phyloP scores from a whole-genome alignment of 805 yeast species.

The Barnettozyma populi region DNA sequence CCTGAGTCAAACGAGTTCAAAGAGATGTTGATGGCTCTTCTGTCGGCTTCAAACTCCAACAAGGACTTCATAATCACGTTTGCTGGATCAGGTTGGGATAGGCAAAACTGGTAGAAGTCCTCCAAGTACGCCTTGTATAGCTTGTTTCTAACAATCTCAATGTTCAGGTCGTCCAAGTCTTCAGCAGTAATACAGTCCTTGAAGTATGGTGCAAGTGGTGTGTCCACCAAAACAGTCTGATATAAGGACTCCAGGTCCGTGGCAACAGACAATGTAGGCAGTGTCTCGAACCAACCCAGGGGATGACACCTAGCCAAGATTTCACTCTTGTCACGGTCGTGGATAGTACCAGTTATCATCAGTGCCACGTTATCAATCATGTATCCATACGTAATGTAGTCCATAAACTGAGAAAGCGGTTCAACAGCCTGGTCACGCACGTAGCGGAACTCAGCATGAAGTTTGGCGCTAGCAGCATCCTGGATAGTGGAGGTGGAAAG shows the following conservation, averaged over 20 bases:
- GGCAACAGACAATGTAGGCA: conserved; percentile 92
- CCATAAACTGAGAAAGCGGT: conserved; percentile 76
- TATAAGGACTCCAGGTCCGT: conserved; percentile 92
- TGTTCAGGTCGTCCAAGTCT: conserved; percentile 90
- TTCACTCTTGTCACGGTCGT: conserved; percentile 86
- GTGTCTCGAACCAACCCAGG: conserved; percentile 96
- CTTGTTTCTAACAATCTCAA: conserved; percentile 89
- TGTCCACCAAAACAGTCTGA: conserved; percentile 88
- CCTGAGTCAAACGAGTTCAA: conserved; percentile 86
- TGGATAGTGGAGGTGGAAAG: conserved; percentile 84
- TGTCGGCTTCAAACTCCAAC: conserved; percentile 89
- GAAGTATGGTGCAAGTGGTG: conserved; percentile 96
- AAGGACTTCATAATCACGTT: conserved; percentile 73
- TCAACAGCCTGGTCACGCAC: conserved; percentile 80
- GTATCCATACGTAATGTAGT: conserved; percentile 90
- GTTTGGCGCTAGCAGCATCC: conserved; percentile 64
- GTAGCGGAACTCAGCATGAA: conserved; percentile 81
- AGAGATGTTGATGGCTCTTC: conserved; percentile 87
- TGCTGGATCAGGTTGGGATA: conserved; percentile 66
- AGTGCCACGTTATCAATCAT: conserved; percentile 97
- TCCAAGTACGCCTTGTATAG: conserved; percentile 90
- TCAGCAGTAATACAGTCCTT: conserved; percentile 80
- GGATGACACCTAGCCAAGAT: conserved; percentile 92
- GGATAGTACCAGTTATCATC: conserved; percentile 95
- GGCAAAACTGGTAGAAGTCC: conserved; percentile 69